A percentile compares a stretch with the other conserved stretches of the same genome.
Conservation (phyloP, 2,329 filamentous ascomycete species). For the Dryadomyces quercus-mongolicae region DNA sequence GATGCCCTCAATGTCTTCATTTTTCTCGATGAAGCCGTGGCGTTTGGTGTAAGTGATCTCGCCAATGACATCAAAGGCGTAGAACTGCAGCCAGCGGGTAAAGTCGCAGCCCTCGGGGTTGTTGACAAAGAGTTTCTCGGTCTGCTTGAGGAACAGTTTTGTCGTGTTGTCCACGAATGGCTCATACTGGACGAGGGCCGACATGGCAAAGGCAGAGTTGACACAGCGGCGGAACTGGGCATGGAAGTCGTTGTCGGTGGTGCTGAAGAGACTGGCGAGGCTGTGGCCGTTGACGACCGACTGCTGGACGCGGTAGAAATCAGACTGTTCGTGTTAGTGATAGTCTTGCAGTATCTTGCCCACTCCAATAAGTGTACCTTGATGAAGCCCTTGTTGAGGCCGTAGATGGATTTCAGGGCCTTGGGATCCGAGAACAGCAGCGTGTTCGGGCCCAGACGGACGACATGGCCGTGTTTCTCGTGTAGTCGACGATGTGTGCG, state of each 20-base stretch:
- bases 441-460: slow-evolving; percentile 61
- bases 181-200: slow-evolving; percentile 64
- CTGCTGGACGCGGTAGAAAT: slow-evolving; percentile 72
- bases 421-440: slow-evolving; percentile 64
- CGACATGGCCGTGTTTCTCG: slow-evolving; percentile 58
- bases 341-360: too few relatives aligned
- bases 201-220: slow-evolving; percentile 69
- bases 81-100: slow-evolving; percentile 64
- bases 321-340: slow-evolving; percentile 39
- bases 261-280: slow-evolving; percentile 64
- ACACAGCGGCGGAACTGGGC: slow-evolving; percentile 63
- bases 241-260: slow-evolving; percentile 63
- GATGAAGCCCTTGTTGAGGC: slow-evolving; percentile 66
- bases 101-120: slow-evolving; percentile 44
- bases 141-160: slow-evolving; percentile 55
- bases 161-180: slow-evolving; percentile 68
- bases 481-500: slow-evolving; percentile 57
- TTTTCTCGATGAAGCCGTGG: slow-evolving; percentile 63
- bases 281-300: slow-evolving; percentile 56
- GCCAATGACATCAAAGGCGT: slow-evolving; percentile 72
- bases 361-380: slow-evolving; percentile 56
- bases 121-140: slow-evolving; percentile 39
- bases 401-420: slow-evolving; percentile 66
- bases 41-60: slow-evolving; percentile 66
- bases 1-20: slow-evolving; percentile 65